Base-by-base conservation (phyloP, 768 basidiomycete genomes). In the Rhodocollybia butyracea region DNA sequence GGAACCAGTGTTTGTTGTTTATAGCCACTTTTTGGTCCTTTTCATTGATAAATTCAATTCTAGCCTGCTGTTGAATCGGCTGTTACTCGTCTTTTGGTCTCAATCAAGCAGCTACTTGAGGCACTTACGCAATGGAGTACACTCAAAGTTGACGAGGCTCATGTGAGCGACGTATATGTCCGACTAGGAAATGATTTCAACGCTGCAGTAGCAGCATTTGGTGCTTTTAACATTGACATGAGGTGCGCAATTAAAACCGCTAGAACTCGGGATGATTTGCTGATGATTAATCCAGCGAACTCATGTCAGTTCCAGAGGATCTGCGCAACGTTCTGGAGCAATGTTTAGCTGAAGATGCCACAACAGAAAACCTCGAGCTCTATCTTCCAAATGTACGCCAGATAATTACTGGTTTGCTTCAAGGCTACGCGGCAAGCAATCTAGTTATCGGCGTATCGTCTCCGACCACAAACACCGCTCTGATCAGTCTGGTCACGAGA, bases 91-190 rank as follows among this genome's bases (percentile, higher is more conserved):
- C 82, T 98, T 11, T 80, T 99, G 24, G 93, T 99, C 2, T 87
- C 94, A 29, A 98, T 98, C 60, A 96, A 98, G 68, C 84, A 91
- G 59, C 83, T 99, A n/a, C 79, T 99, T 34, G 94, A 97, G 67
- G 80, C 89, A 1, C 78, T 97, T 54, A 92, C 90, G 5, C 74
- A 81, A 73, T 97, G 94, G 94, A 91, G 89, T 68, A 77, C 77
- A 56, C 70, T 81, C 57, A 78, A 84, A 63, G 79, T 89, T 63
- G 77, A 84, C 55, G 94, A 96, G 66, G 73, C 70, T 40, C 78
- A 90, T 61, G 94, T 99, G 66, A 97, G 94, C 78, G 93, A 98
- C 70, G 91, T 97, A 52, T 99, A 99, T 70, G 97, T 99, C 52
- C 84, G 86, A 53, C 78, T 99, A 22, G 97, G 97, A 22, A 98